Conservation (phyloP, 352 stramenopile genomes). For the Pseudoperonospora humuli region DNA sequence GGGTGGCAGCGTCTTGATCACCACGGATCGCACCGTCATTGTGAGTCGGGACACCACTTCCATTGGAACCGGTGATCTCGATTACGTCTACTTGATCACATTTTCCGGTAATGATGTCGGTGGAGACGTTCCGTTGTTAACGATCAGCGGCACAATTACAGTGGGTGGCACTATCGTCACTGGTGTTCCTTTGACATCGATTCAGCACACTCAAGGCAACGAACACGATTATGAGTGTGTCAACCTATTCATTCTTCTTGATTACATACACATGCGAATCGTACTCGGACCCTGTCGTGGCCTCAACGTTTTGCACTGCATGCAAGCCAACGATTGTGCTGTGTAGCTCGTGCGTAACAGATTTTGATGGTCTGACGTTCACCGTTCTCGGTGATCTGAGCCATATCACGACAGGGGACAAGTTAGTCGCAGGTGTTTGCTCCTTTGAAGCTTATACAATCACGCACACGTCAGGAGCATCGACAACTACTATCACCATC, state of each 20-base stretch:
- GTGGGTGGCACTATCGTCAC: constrained; percentile 17
- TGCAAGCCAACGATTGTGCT: constrained; percentile 36
- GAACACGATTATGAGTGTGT: constrained; percentile 34
- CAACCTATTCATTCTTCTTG: constrained; percentile 25
- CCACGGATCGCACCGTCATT: too few relatives aligned
- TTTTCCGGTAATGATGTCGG: constrained; percentile 81
- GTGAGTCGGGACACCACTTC: constrained; percentile 24
- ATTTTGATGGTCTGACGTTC: constrained; percentile 51
- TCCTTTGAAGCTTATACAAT: constrained; percentile 38
- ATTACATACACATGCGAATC: constrained; percentile 68
- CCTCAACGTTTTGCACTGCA: constrained; percentile 39
- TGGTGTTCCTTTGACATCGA: constrained; percentile 13
- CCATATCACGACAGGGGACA: constrained; percentile 14
- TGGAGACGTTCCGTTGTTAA: constrained; percentile 81
- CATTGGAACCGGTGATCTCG: constrained; percentile 36
- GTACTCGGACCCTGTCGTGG: constrained; percentile 68
- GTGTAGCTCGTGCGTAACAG: constrained; percentile 53
- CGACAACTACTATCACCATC: constrained; percentile 14
- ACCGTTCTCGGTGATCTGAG: constrained; percentile 17
- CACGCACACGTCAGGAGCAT: constrained; percentile 2
- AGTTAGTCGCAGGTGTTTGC: constrained; percentile 44
- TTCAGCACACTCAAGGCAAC: constrained; percentile 38
- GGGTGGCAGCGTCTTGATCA: too few relatives aligned
- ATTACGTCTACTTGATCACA: constrained; percentile 78
- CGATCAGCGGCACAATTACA: constrained; percentile 33